Evolutionary conservation across 768 basidiomycete species (phyloP), one percentile per base, ranked within the genome.

Genomic region (Amanita exitialis): DNA sequence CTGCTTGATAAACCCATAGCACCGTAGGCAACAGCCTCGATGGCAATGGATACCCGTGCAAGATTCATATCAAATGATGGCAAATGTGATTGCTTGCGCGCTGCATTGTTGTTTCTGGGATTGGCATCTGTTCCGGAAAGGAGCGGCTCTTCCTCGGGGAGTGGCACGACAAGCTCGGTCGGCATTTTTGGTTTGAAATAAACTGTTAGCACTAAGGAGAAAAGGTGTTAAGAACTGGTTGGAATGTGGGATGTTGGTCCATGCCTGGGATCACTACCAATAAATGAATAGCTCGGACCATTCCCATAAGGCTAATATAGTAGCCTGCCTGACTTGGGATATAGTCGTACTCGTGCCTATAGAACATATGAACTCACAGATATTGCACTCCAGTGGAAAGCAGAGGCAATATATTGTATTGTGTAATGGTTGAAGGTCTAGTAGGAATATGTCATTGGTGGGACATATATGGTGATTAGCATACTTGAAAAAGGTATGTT

Each of bases 321-420:
- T 88, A 88, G n/a, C 85, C 85, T n/a, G 81, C 61, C 86, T 88
- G 49, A 49, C 45, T 53, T 43, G 25, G 20, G 10, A 21, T 15
- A 16, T 41, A 13, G 9, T 18, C 21, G 32, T 12, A 39, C 48
- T 15, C 37, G 34, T 15, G 13, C 38, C 46, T 12, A 20, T 37
- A 53, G n/a, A 18, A 18, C 23, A 44, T 10, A 4, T 12, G 28
- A 35, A 59, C 75, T 32, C 56, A 86, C 84, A 51, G 65, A 69
- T 67, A 84, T 81, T 20, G 86, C 70, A 21, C 65, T 73, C 88
- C 86, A 90, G 2, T 73, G 69, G 61, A 85, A 90, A 3, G 67
- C 70, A 0, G 70, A 64, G 7, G 75, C 69, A 1, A 79, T 77
- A 62, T 83, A 90, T 56, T 86, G 83, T 53, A 88, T 76, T 56